A percentile compares a stretch with the other conserved stretches of the same genome.
Conservation (phyloP, 2,329 filamentous ascomycete species). For the Coniochaeta sp. region DNA sequence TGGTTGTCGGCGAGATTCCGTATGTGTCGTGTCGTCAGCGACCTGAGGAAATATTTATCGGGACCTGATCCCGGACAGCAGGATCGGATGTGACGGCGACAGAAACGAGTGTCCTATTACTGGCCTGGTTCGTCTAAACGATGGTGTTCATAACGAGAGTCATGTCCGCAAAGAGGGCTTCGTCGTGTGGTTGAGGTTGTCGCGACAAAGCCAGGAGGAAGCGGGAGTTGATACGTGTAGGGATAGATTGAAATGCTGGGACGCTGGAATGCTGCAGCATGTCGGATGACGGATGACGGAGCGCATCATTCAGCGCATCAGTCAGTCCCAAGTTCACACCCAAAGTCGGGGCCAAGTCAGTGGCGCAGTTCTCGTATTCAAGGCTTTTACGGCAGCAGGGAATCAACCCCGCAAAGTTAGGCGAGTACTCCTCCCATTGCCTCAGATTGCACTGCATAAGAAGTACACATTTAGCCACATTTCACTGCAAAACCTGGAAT, state of each 20-base stretch:
- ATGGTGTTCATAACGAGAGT: not conserved
- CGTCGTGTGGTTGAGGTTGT: not conserved
- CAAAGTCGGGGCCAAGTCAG: not conserved
- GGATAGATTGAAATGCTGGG: not conserved
- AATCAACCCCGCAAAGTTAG: not conserved
- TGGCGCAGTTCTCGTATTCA: not conserved
- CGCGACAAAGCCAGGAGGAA: not conserved
- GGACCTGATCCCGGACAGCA: not conserved
- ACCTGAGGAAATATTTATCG: not conserved
- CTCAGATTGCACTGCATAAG: not conserved
- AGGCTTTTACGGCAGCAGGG: not conserved
- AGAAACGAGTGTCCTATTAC: not conserved
- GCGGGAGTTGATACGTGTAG: not conserved
- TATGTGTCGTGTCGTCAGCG: not conserved
- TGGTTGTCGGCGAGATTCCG: too few species aligned
- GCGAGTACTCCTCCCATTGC: not conserved
- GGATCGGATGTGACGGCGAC: not conserved
- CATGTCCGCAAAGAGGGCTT: not conserved
- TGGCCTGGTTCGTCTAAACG: not conserved
- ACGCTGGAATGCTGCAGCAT: not conserved
- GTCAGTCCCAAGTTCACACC: too few species aligned
- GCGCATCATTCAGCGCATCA: not conserved
- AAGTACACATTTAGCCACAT: not conserved
- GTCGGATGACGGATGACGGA: not conserved
- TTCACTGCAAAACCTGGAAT: too few species aligned